phyloP scores from a whole-genome alignment of 2,329 filamentous ascomycete species.

The Blumeria hordei region DNA sequence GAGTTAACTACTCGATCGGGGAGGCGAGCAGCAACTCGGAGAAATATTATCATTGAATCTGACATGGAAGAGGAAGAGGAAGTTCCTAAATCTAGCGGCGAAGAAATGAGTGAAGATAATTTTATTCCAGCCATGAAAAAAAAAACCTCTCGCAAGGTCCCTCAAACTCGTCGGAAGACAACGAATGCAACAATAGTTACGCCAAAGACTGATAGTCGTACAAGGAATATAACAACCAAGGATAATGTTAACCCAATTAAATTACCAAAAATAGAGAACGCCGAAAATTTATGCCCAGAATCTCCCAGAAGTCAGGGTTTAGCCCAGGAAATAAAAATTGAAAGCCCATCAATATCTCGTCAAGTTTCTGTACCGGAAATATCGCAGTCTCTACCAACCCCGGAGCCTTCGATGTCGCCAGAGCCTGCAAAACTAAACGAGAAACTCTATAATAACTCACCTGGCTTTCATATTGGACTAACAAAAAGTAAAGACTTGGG shows the following conservation, averaged over 20 bases:
- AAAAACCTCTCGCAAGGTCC: conserved; percentile 26
- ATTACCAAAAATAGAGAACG: conserved; percentile 31
- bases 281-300: conserved; percentile 21
- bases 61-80: conserved; percentile 47
- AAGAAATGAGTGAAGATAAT: conserved; percentile 46
- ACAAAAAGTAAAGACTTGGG: conserved; percentile 8
- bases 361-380: conserved; percentile 13
- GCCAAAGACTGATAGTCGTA: conserved; percentile 17
- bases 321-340: conserved; percentile 46
- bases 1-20: too few species aligned
- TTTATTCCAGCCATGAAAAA: conserved; percentile 43
- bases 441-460: conserved; percentile 52
- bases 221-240: conserved; percentile 19
- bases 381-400: conserved; percentile 21
- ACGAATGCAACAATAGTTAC: conserved; percentile 11
- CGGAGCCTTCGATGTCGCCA: conserved; percentile 30
- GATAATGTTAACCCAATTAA: conserved; percentile 33
- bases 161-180: conserved; percentile 25
- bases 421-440: conserved; percentile 25
- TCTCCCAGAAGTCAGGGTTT: conserved; percentile 31
- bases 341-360: conserved; percentile 12
- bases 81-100: conserved; percentile 29
- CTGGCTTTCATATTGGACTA: conserved; percentile 39
- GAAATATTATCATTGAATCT: conserved; percentile 53
- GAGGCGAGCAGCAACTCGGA: conserved; percentile 19